phyloP scores from a whole-genome alignment of 305 asterid genomes.

The Plantago coronopus region DNA sequence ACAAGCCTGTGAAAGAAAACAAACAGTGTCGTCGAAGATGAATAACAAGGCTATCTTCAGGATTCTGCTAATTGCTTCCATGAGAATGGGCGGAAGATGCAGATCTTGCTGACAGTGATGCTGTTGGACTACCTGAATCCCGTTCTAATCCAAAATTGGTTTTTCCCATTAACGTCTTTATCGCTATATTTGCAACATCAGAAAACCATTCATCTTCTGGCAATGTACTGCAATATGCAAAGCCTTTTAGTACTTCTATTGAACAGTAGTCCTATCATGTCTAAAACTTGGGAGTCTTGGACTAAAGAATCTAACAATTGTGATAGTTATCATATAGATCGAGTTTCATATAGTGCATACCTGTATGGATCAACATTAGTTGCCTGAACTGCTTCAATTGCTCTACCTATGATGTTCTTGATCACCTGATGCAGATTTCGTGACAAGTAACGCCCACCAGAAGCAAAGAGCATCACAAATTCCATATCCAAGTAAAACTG shows the following conservation, averaged over 20 bases:
- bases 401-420: conserved; percentile 71
- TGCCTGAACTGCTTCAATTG: conserved; percentile 79
- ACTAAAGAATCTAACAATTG: no score
- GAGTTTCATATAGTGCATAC: conserved; percentile 24
- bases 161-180: conserved; percentile 65
- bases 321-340: neutral
- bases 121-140: conserved; percentile 53
- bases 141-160: conserved; percentile 50
- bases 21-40: no score
- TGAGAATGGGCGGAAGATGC: conserved; percentile 59
- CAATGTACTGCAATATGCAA: conserved; percentile 38
- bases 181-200: conserved; percentile 82
- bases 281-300: no score
- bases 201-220: conserved; percentile 96
- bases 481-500: conserved; percentile 95
- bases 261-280: no score
- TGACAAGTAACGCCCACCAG: conserved; percentile 83
- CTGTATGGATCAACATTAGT: conserved; percentile 68
- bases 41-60: no score
- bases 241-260: neutral
- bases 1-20: no score
- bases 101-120: conserved; percentile 54
- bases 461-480: conserved; percentile 78
- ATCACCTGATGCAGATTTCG: conserved; percentile 81
- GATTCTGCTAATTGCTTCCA: conserved; percentile 38